phyloP scores from a whole-genome alignment of 768 basidiomycete species.

The Xerocomellus chrysenteron region DNA sequence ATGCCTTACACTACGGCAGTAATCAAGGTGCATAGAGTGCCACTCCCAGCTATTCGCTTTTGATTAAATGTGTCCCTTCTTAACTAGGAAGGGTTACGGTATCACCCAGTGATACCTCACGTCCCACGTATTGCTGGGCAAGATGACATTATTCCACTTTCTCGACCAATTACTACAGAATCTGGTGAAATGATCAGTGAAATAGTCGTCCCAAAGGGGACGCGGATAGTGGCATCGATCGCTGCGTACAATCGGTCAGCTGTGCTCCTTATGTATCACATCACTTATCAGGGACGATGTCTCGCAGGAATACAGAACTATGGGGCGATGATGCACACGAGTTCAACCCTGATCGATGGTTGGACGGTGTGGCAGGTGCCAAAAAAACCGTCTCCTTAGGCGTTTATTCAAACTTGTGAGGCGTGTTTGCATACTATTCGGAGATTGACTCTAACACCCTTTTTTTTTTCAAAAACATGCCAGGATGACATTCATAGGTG shows the following conservation, averaged over 20 bases:
- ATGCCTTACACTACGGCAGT: slow-evolving; percentile 46
- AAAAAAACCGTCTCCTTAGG: slow-evolving; percentile 22
- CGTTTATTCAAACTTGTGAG: slow-evolving; percentile 28
- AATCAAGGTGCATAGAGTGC: slow-evolving; percentile 26
- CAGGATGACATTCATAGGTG: slow-evolving; percentile 28
- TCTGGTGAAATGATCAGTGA: slow-evolving; percentile 44
- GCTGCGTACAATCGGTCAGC: slow-evolving; percentile 54
- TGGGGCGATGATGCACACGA: slow-evolving; percentile 31
- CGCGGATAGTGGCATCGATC: slow-evolving; percentile 50
- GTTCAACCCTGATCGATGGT: slow-evolving; percentile 31
- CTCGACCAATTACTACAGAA: slow-evolving; percentile 46
- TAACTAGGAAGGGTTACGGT: slow-evolving; percentile 44
- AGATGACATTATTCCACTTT: slow-evolving; percentile 61
- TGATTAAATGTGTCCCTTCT: background rate
- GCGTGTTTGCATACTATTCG: background rate
- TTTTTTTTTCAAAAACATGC: background rate
- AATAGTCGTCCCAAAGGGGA: slow-evolving; percentile 49
- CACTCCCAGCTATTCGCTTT: slow-evolving; percentile 13
- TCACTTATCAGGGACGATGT: background rate
- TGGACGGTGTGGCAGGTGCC: slow-evolving; percentile 11
- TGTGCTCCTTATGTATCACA: background rate
- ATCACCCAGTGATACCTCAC: slow-evolving; percentile 50
- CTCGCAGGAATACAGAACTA: slow-evolving; percentile 21
- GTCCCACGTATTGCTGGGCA: slow-evolving; percentile 47
- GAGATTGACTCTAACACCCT: background rate